phyloP scores from a whole-genome alignment of 495 filamentous ascomycete species.

The Penicillium waksmanii region DNA sequence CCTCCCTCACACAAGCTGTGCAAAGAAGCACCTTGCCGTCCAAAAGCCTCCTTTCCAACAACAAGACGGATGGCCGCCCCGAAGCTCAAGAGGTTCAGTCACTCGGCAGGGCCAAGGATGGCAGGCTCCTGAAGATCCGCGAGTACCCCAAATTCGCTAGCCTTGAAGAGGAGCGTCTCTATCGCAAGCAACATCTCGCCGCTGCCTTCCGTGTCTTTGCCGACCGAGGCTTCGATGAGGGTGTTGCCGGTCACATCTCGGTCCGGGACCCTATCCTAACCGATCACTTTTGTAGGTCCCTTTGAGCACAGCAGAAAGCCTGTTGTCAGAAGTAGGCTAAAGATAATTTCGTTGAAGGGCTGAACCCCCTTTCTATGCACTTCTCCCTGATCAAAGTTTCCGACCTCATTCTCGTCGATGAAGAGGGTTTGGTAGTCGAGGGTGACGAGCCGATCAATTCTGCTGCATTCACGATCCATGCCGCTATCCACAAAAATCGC shows the following conservation, averaged over 20 bases:
- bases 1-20: not conserved
- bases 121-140: not conserved
- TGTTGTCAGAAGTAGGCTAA: not conserved
- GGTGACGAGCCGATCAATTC: conserved; percentile 54
- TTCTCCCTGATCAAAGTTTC: conserved; percentile 36
- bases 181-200: conserved; percentile 64
- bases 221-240: conserved; percentile 63
- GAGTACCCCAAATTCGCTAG: conserved; percentile 6
- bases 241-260: conserved; percentile 66
- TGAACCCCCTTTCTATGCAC: conserved; percentile 32
- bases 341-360: not conserved
- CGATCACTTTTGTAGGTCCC: conserved; percentile 12
- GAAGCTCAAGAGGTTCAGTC: not conserved
- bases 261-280: conserved; percentile 56
- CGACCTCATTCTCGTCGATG: conserved; percentile 37
- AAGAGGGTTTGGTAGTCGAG: conserved; percentile 35
- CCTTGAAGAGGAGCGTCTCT: conserved; percentile 50
- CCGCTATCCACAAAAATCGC: conserved; percentile 29
- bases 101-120: not conserved
- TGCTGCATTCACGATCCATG: conserved; percentile 63
- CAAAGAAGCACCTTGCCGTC: not conserved
- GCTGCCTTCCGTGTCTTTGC: conserved; percentile 63
- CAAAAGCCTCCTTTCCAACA: not conserved
- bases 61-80: not conserved
- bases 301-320: conserved; percentile 20